Conservation (phyloP, 371 early-diverging fungal species). For the Mucor mucedo region DNA sequence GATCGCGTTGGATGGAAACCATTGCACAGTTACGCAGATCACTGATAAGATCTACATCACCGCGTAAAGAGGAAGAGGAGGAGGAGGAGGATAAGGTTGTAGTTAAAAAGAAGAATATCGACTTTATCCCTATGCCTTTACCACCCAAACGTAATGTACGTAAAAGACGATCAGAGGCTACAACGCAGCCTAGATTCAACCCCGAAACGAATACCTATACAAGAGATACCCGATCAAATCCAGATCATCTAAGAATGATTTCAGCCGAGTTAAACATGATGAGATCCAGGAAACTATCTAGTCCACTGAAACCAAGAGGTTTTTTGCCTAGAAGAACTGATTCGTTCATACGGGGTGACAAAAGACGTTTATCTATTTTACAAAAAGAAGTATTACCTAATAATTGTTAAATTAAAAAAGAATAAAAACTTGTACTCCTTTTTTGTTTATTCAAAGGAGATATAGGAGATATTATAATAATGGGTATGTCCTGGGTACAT, state of each 20-base stretch:
- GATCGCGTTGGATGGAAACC: conserved; percentile 22
- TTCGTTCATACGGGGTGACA: conserved; percentile 41
- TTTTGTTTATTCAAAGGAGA: too few species aligned
- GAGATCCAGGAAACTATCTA: conserved; percentile 57
- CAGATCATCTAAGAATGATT: conserved; percentile 67
- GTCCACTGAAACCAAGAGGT: conserved; percentile 66
- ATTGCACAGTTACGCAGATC: conserved; percentile 21
- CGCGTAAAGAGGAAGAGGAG: neutral
- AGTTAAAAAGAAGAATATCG: neutral
- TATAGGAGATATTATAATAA: neutral
- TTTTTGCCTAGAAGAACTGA: conserved; percentile 64
- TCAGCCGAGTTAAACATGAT: conserved; percentile 67
- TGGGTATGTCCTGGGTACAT: neutral
- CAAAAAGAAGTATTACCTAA: conserved; percentile 21
- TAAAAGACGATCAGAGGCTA: conserved; percentile 53
- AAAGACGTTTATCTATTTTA: conserved; percentile 36
- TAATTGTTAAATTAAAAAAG: too few species aligned
- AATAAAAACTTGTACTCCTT: too few species aligned
- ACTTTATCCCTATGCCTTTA: conserved; percentile 49
- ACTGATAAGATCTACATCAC: conserved; percentile 9
- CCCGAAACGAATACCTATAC: conserved; percentile 56
- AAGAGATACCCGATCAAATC: conserved; percentile 66
- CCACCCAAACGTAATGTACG: conserved; percentile 41
- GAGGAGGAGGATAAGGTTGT: neutral
- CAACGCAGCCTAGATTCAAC: conserved; percentile 56